These are phyloP conservation scores for Sapria himalayana DNA, from an alignment of 345 rosid species.

Conservation along the genomic window DNA sequence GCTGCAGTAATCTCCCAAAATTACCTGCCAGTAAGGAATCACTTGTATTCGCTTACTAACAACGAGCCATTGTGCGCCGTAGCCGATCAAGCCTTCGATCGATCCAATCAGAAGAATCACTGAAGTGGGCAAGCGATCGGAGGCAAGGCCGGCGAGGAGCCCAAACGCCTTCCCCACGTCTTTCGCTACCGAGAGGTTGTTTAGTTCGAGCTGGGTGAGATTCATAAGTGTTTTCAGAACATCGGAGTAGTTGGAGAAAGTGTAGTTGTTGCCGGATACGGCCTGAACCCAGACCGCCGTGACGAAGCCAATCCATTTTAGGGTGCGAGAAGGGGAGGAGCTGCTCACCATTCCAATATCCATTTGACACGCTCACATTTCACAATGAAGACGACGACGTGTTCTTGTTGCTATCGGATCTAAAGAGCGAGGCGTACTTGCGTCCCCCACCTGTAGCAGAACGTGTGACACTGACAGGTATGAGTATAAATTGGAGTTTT, in stretches of 20 bases:
- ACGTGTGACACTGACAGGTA: no score
- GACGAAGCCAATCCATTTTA: conserved; percentile 83
- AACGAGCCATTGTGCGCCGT: conserved; percentile 89
- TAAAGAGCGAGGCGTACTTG: no score
- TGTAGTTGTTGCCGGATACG: conserved; percentile 85
- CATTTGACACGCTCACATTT: conserved; percentile 5
- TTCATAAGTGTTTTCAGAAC: conserved; percentile 70
- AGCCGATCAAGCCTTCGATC: conserved; percentile 72
- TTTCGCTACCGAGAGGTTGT: conserved; percentile 69
- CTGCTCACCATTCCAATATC: conserved; percentile 8
- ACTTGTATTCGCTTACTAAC: conserved; percentile 48
- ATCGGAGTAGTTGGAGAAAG: conserved; percentile 78
- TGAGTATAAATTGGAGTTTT: no score
- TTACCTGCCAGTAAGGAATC: conserved; percentile 79
- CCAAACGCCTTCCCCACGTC: conserved; percentile 93
- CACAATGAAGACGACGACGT: conserved; percentile 7
- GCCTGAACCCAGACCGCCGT: conserved; percentile 91
- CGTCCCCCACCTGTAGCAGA: no score
- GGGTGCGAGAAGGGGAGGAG: conserved; percentile 12
- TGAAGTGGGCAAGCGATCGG: conserved; percentile 50
- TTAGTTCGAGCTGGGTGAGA: conserved; percentile 64
- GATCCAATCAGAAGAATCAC: conserved; percentile 60
- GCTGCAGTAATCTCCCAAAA: not conserved
- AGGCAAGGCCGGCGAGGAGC: conserved; percentile 74
- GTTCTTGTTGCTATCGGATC: no score